Evolutionary conservation across 169 alveolate species (phyloP), one percentile per base, ranked within the genome.

Genomic region (Plasmodium sp.): DNA sequence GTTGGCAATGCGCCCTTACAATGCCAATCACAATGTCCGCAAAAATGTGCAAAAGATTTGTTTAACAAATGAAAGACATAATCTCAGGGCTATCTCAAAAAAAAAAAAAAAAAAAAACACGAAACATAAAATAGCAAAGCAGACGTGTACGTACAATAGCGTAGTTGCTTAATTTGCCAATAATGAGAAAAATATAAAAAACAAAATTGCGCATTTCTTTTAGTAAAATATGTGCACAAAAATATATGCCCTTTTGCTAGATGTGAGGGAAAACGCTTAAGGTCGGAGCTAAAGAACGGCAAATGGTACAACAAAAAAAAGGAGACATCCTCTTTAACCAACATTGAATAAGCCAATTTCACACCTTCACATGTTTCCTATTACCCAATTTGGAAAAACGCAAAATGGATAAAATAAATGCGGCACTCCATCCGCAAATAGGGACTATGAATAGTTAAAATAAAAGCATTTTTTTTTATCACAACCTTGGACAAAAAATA

Each of bases 111-210:
- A 51, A 34, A 82, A 22, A 82, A 82, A 82, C 36, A 22, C 12
- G 36, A 56, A 31, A 67, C 41, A n/a, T 67, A 56, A 56, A 56
- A 18, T 16, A 16, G 91, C 18, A 54, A 36, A 33, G n/a, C 22
- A 83, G 91, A 34, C 91, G 81, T 83, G 91, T 83, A 83, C 91
- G 72, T 83, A 83, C 91, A 83, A 83, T 14, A 39, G 5, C 18
- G 73, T 43, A 80, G 39, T 83, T 83, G 45, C 45, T 83, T 12
- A 54, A 58, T 27, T 83, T 43, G 58, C 22, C 71, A 43, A 80
- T 54, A 58, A 83, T 16, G 77, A 83, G 77, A 62, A 83, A 36
- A 83, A 83, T 54, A 83, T 36, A 83, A 54, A 31, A 83, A 83
- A 41, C 36, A 83, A 34, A 83, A 16, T 33, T 83, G 22, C 22